Percentiles rank a stretch among this genome's conserved stretches.
phyloP scores from a whole-genome alignment of 345 rosid species.

The Eucalyptus curtisii region DNA sequence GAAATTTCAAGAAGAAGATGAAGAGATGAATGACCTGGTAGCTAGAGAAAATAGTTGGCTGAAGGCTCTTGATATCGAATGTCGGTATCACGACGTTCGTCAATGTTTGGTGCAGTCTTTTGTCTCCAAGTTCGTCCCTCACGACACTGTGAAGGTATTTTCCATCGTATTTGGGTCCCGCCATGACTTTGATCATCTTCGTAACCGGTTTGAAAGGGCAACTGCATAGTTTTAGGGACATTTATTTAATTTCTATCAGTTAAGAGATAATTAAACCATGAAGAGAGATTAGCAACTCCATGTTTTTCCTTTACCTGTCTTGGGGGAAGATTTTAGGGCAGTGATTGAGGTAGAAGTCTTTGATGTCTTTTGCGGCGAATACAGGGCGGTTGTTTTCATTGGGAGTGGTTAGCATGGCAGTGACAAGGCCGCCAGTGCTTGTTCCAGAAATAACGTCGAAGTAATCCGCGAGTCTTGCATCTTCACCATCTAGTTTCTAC shows the following conservation, averaged over 20 bases:
- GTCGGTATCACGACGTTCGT: conserved; percentile 27
- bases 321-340: too few species aligned
- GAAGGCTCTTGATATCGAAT: conserved; percentile 21
- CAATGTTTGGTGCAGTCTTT: conserved; percentile 8
- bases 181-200: not conserved
- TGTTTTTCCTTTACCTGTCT: too few species aligned
- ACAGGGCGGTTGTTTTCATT: too few species aligned
- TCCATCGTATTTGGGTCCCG: conserved; percentile 24
- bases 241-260: not conserved
- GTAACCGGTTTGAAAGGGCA: not conserved
- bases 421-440: too few species aligned
- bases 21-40: conserved; percentile 1
- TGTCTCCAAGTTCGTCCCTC: conserved; percentile 10
- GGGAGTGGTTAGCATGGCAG: too few species aligned
- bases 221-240: not conserved
- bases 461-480: too few species aligned
- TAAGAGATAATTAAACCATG: not conserved
- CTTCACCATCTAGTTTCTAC: not conserved
- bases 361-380: too few species aligned
- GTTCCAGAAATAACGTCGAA: too few species aligned
- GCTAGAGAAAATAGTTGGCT: conserved; percentile 20
- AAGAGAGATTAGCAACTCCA: not conserved
- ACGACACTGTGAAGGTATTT: conserved; percentile 5
- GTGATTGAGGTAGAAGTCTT: too few species aligned
- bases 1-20: not conserved